Conservation (phyloP, 2,329 filamentous ascomycete species). For the Gaeumannomyces tritici region DNA sequence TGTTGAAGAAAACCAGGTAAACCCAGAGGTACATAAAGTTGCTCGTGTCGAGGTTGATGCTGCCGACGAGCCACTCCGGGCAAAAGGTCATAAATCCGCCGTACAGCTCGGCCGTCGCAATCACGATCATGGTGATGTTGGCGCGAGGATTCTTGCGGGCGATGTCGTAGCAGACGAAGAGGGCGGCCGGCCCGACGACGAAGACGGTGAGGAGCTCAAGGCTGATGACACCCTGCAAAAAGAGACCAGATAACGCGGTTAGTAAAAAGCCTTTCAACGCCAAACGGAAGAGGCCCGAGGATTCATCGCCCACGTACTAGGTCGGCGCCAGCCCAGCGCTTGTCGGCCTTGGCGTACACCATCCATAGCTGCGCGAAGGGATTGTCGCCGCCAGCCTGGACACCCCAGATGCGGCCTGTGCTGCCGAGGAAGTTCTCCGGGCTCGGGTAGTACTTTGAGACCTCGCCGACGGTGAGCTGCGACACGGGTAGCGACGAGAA, state of each 20-base stretch:
- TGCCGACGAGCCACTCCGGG: constrained; percentile 58
- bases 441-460: constrained; percentile 31
- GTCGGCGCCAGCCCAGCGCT: constrained; percentile 54
- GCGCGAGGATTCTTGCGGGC: constrained; percentile 42
- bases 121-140: constrained; percentile 53
- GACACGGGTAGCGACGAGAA: constrained; percentile 43
- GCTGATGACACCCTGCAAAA: constrained; percentile 43
- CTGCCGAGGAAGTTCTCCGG: constrained; percentile 42
- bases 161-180: constrained; percentile 51
- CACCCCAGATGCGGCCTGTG: constrained; percentile 41
- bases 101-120: constrained; percentile 58
- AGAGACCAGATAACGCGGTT: not conserved
- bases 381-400: constrained; percentile 44
- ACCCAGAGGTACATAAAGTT: constrained; percentile 63
- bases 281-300: not conserved
- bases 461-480: constrained; percentile 19
- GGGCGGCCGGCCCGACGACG: constrained; percentile 49
- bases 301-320: constrained; percentile 27
- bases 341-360: constrained; percentile 57
- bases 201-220: constrained; percentile 58
- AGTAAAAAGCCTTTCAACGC: not conserved
- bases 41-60: constrained; percentile 50
- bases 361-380: constrained; percentile 55
- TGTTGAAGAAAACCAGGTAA: constrained; percentile 61
- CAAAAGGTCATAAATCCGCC: constrained; percentile 62